phyloP scores from a whole-genome alignment of 805 yeast species.

The Starmerella roubikii region DNA sequence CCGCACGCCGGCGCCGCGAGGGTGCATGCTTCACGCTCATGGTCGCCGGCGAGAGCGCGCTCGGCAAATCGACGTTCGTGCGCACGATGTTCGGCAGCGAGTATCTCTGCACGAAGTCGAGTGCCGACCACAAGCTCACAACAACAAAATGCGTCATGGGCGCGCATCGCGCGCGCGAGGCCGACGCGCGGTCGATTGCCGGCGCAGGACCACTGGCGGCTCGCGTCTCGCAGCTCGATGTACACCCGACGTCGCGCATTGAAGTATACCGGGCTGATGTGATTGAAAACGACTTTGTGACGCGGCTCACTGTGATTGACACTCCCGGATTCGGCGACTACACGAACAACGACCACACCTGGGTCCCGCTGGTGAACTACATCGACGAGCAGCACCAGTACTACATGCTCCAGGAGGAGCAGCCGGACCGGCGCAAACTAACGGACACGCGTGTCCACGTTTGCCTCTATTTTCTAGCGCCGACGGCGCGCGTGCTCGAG shows the following conservation, averaged over 20 bases:
- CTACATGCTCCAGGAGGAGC: constrained; percentile 85
- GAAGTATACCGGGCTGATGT: constrained; percentile 67
- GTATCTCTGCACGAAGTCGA: neutral
- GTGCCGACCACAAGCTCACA: neutral
- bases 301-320: constrained; percentile 69
- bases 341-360: constrained; percentile 69
- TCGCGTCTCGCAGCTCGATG: constrained; percentile 16
- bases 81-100: constrained; percentile 64
- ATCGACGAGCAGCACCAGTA: constrained; percentile 84
- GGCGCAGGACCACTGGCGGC: neutral
- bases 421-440: constrained; percentile 47
- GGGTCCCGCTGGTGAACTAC: constrained; percentile 79
- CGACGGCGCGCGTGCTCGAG: constrained; percentile 82
- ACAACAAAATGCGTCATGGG: neutral
- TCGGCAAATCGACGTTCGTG: constrained; percentile 85
- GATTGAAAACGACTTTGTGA: constrained; percentile 70
- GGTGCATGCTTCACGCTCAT: constrained; percentile 50
- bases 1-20: constrained; percentile 30
- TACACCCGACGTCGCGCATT: constrained; percentile 53
- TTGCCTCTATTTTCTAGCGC: constrained; percentile 78
- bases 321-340: constrained; percentile 93
- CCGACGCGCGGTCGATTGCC: neutral
- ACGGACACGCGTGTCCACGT: constrained; percentile 80
- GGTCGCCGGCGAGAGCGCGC: constrained; percentile 76
- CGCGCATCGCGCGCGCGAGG: neutral